phyloP scores from a whole-genome alignment of 306 rosid species.

The Castanea mollissima region DNA sequence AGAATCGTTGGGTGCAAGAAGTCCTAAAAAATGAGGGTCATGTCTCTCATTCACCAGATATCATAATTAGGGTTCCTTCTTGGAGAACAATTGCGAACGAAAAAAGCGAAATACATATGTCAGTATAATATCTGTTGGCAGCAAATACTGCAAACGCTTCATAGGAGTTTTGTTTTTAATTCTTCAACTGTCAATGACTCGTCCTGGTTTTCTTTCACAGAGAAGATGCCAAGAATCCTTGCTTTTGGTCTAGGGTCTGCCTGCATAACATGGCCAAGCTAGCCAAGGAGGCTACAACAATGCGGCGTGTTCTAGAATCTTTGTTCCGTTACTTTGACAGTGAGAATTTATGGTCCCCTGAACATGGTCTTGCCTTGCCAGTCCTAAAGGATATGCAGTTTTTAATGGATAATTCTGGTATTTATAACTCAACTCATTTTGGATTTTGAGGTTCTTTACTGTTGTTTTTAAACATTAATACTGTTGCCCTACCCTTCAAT shows the following conservation, averaged over 20 bases:
- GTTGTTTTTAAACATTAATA: conserved; percentile 11
- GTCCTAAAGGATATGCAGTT: conserved; percentile 74
- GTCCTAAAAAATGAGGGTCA: conserved; percentile 46
- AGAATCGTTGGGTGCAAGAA: conserved; percentile 55
- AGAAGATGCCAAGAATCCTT: conserved; percentile 71
- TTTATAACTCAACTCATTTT: conserved; percentile 8
- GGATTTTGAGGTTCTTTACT: conserved; percentile 10
- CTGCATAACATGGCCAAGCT: conserved; percentile 87
- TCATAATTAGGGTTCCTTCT: conserved; percentile 44
- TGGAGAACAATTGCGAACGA: conserved; percentile 59
- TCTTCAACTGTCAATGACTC: conserved; percentile 21
- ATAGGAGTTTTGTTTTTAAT: conserved; percentile 9
- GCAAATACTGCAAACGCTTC: conserved; percentile 15
- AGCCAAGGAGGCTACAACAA: conserved; percentile 87
- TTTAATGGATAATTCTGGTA: conserved; percentile 86
- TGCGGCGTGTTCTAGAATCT: conserved; percentile 84
- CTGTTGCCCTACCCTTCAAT: conserved; percentile 6
- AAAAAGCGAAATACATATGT: conserved; percentile 56
- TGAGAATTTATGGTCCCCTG: conserved; percentile 67
- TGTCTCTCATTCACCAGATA: conserved; percentile 51
- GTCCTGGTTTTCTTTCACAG: conserved; percentile 36
- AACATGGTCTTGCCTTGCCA: conserved; percentile 66
- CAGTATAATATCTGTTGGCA: conserved; percentile 52
- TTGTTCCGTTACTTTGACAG: conserved; percentile 77
- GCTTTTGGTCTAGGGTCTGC: conserved; percentile 94